Conservation (phyloP, 2,329 filamentous ascomycete genomes). For the Botrytis medusae region DNA sequence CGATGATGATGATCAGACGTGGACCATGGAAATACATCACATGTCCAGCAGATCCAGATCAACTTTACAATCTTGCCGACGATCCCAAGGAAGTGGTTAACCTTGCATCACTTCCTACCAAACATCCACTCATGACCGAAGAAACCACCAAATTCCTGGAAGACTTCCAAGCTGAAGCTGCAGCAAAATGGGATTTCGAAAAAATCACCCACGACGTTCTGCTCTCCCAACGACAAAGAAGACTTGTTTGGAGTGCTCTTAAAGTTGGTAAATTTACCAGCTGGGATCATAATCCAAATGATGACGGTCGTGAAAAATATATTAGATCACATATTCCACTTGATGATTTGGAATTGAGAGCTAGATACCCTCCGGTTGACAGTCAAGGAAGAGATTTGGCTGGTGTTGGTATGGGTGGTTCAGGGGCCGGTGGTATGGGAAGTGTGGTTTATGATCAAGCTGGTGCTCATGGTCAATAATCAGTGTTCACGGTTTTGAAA, state of each 20-base stretch:
- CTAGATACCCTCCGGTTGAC: conserved; percentile 68
- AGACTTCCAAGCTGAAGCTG: conserved; percentile 72
- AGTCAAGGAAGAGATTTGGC: conserved; percentile 35
- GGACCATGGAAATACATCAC: conserved; percentile 89
- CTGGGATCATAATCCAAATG: conserved; percentile 82
- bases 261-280: conserved; percentile 72
- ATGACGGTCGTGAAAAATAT: conserved; percentile 71
- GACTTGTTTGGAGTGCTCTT: conserved; percentile 77
- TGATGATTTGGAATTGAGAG: conserved; percentile 75
- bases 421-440: conserved; percentile 23
- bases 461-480: conserved; percentile 31
- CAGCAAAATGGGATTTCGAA: conserved; percentile 76
- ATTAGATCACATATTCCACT: conserved; percentile 81
- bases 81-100: conserved; percentile 53
- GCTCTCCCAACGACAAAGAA: conserved; percentile 73
- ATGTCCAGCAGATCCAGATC: conserved; percentile 78
- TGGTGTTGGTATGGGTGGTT: conserved; percentile 24
- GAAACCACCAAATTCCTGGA: conserved; percentile 46
- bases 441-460: conserved; percentile 29
- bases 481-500: background rate
- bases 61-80: conserved; percentile 74
- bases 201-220: conserved; percentile 74
- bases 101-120: conserved; percentile 42
- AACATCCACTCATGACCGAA: conserved; percentile 39
- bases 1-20: conserved; percentile 90